These are phyloP conservation scores for Rhytidhysteron rufulum DNA, from an alignment of 2,329 filamentous ascomycete genomes.

Conservation along the genomic window DNA sequence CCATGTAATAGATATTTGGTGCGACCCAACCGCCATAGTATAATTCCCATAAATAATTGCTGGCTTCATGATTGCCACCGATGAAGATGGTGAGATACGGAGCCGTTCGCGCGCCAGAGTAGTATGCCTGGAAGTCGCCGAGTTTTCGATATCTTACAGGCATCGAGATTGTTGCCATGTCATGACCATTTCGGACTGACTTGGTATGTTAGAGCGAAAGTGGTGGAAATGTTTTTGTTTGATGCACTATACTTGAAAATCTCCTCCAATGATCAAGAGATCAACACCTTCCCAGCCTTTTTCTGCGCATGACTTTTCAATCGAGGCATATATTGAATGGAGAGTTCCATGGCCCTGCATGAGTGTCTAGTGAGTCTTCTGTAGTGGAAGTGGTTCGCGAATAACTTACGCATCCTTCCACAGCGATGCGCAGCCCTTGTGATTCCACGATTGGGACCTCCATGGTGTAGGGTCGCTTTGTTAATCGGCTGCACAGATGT, in stretches of 20 bases:
- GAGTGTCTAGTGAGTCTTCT: not conserved
- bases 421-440: constrained; percentile 63
- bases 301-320: constrained; percentile 63
- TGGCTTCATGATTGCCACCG: constrained; percentile 92
- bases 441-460: constrained; percentile 19
- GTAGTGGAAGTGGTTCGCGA: not conserved
- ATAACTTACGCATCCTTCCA: constrained; percentile 76
- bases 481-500: too few species aligned
- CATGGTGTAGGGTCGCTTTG: too few species aligned
- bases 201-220: constrained; percentile 42
- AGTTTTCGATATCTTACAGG: constrained; percentile 82
- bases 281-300: constrained; percentile 81
- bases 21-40: constrained; percentile 97
- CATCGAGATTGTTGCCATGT: constrained; percentile 85
- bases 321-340: constrained; percentile 82
- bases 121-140: constrained; percentile 93
- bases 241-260: constrained; percentile 68
- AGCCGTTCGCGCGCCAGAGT: constrained; percentile 70
- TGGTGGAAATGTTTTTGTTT: constrained; percentile 2
- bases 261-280: constrained; percentile 88
- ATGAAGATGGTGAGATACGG: constrained; percentile 91
- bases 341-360: constrained; percentile 82
- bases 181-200: constrained; percentile 83
- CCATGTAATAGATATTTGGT: constrained; percentile 95
- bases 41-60: constrained; percentile 83